Percentiles rank a stretch among this genome's conserved stretches.
Conservation (phyloP, 2,329 filamentous ascomycete species). For the Talaromyces sp. region DNA sequence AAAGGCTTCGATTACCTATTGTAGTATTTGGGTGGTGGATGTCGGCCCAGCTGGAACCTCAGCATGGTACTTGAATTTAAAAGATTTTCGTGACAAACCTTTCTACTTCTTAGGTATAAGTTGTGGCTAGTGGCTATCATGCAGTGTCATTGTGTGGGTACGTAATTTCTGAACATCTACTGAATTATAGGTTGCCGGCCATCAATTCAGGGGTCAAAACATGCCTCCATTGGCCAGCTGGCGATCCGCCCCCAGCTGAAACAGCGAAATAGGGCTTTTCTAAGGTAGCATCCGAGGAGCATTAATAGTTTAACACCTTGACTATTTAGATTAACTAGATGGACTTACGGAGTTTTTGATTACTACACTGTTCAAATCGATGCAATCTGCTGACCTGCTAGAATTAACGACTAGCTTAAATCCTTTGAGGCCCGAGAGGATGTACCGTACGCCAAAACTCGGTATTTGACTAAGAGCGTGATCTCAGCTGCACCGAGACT, state of each 20-base stretch:
- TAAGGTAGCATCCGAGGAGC: neutral
- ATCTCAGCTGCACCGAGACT: neutral
- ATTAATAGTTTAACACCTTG: neutral
- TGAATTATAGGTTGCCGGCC: neutral
- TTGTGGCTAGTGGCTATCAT: neutral
- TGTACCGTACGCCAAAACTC: neutral
- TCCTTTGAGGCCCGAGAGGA: neutral
- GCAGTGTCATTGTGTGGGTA: neutral
- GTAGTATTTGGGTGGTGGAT: neutral
- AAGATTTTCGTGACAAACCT: neutral
- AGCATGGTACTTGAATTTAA: neutral
- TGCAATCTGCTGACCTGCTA: neutral
- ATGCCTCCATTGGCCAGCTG: neutral
- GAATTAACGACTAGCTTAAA: neutral
- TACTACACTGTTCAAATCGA: neutral
- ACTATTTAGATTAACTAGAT: neutral
- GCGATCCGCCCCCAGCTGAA: constrained; percentile 3
- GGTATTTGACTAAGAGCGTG: neutral
- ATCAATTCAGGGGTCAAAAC: neutral
- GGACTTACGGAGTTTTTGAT: neutral
- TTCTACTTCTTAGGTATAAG: neutral
- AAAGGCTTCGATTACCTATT: neutral
- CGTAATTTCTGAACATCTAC: neutral
- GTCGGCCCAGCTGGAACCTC: neutral
- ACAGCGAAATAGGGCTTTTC: constrained; percentile 6